Evolutionary conservation across 805 yeast species (phyloP).

Genomic region (Ogataea neopini): DNA sequence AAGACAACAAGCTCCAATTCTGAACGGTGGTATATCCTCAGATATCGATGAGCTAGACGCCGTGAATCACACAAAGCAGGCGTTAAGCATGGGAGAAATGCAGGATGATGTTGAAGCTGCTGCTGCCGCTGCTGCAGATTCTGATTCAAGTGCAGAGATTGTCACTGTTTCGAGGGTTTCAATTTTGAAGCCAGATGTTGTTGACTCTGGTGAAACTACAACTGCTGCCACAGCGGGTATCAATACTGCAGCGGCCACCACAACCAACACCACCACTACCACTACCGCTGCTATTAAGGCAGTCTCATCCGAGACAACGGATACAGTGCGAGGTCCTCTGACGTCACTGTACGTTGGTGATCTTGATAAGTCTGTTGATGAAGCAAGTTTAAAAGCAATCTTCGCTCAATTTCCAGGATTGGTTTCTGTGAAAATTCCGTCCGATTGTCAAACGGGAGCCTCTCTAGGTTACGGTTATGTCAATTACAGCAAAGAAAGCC

Average conservation of each 20-base stretch:
- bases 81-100: background rate
- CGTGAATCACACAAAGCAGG: background rate
- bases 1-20: background rate
- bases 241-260: background rate
- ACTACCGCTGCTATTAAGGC: background rate
- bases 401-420: slow-evolving; percentile 49
- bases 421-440: slow-evolving; percentile 60
- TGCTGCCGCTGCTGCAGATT: slow-evolving; percentile 11
- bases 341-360: slow-evolving; percentile 63
- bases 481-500: slow-evolving; percentile 50
- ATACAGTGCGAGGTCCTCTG: slow-evolving; percentile 8
- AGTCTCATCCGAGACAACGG: background rate
- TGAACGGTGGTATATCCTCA: background rate
- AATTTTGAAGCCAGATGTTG: background rate
- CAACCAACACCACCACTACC: slow-evolving; percentile 4
- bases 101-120: background rate
- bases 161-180: slow-evolving; percentile 16
- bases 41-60: slow-evolving; percentile 9
- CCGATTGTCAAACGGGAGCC: slow-evolving; percentile 50
- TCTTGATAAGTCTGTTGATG: slow-evolving; percentile 50
- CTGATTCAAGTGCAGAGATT: slow-evolving; percentile 23
- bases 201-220: background rate
- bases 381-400: slow-evolving; percentile 43
- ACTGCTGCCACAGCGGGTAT: background rate
- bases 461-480: slow-evolving; percentile 77